These are phyloP conservation scores for Monosporascus ibericus DNA, from an alignment of 2,329 filamentous ascomycete genomes.

Conservation along the genomic window DNA sequence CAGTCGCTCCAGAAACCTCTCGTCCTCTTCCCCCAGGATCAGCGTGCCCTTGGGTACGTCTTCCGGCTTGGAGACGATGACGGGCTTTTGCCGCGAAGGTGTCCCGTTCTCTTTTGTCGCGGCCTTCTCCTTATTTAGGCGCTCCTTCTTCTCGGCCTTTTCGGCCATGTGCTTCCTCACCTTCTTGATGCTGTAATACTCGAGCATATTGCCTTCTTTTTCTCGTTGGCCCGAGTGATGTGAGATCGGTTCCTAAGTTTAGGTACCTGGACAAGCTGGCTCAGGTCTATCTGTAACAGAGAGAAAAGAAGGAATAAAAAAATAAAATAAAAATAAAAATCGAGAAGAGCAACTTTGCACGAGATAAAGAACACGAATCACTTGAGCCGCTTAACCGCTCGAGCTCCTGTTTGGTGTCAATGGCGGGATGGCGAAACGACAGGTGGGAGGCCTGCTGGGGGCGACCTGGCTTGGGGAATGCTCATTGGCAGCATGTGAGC, in stretches of 20 bases:
- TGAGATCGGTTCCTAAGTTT: too few relatives aligned
- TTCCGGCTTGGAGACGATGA: slow-evolving; percentile 22
- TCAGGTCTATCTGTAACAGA: neutral
- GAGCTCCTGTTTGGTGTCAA: neutral
- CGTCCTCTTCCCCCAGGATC: slow-evolving; percentile 50
- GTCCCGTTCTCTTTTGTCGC: slow-evolving; percentile 20
- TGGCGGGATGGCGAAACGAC: neutral
- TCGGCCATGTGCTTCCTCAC: slow-evolving; percentile 53
- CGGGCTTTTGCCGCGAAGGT: slow-evolving; percentile 13
- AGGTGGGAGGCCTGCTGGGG: neutral
- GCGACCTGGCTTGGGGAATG: too few relatives aligned
- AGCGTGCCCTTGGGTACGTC: slow-evolving; percentile 27
- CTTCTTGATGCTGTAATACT: slow-evolving; percentile 59
- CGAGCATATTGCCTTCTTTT: slow-evolving; percentile 41
- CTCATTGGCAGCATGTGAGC: neutral
- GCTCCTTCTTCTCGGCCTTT: slow-evolving; percentile 31
- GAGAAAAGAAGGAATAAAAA: neutral
- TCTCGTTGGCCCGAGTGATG: too few relatives aligned
- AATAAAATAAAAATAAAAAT: neutral
- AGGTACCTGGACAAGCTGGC: too few relatives aligned
- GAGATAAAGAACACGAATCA: neutral
- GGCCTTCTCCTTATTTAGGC: slow-evolving; percentile 16
- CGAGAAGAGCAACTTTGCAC: neutral
- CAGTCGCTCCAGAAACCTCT: slow-evolving; percentile 51
- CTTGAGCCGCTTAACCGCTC: neutral